Conservation (phyloP, 345 rosid species). For the Eucalyptus cladocalyx region DNA sequence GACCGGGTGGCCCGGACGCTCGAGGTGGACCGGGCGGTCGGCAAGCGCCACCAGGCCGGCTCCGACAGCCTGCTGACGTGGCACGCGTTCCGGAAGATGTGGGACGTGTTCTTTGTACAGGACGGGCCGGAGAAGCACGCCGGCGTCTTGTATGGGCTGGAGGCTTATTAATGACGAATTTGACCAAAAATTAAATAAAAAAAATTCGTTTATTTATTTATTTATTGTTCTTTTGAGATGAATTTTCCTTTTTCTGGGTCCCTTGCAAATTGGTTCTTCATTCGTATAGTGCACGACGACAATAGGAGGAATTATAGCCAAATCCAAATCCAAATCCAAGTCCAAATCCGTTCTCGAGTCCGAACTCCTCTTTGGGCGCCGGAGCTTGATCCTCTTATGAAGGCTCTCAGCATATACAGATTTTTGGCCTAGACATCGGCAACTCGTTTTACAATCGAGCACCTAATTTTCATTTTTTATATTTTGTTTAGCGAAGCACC, state of each 20-base stretch:
- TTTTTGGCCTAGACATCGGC: neutral
- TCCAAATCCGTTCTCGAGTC: neutral
- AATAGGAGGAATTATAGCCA: neutral
- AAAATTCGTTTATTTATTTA: neutral
- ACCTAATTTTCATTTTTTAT: neutral
- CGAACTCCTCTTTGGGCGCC: neutral
- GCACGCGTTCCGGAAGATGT: constrained; percentile 19
- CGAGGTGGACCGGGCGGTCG: constrained; percentile 23
- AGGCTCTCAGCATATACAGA: neutral
- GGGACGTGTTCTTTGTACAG: constrained; percentile 6
- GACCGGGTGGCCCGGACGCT: constrained; percentile 28
- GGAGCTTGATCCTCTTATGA: neutral
- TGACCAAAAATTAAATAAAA: neutral
- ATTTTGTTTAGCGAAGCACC: neutral
- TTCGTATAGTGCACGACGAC: neutral
- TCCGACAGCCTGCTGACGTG: constrained; percentile 40
- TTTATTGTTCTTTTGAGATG: neutral
- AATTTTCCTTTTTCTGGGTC: neutral
- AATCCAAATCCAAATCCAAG: neutral
- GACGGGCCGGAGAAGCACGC: constrained; percentile 14
- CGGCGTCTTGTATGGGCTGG: constrained; percentile 40
- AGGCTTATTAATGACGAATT: neutral
- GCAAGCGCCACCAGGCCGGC: constrained; percentile 44
- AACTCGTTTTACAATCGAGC: neutral
- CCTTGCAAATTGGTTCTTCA: neutral